A percentile compares a stretch with the other conserved stretches of the same genome.
These are phyloP conservation scores for Pterulicium gracile DNA, from an alignment of 1,284 basidiomycete species.

Conservation along the genomic window DNA sequence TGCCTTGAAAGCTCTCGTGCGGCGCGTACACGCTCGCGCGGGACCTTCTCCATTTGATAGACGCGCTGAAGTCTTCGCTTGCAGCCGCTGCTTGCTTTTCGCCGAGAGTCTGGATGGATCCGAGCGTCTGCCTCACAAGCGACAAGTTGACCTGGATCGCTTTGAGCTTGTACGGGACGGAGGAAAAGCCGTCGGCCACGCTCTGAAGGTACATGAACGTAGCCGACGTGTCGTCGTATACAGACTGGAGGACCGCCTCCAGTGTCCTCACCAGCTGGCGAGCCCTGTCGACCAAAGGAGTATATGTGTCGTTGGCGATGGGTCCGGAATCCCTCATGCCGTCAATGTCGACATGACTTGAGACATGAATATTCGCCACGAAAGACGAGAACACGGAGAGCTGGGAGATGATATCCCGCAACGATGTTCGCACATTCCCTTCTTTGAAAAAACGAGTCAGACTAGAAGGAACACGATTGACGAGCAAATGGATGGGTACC, in stretches of 20 bases:
- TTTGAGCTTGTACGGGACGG: constrained; percentile 24
- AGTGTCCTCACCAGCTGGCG: constrained; percentile 54
- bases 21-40: constrained; percentile 42
- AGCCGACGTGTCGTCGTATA: constrained; percentile 58
- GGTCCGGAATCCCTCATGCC: constrained; percentile 42
- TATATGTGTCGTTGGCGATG: constrained; percentile 37
- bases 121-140: constrained; percentile 47
- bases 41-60: constrained; percentile 65
- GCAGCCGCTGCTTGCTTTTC: constrained; percentile 58
- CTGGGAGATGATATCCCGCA: constrained; percentile 33
- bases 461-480: not conserved
- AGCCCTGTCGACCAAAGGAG: constrained; percentile 53
- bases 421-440: not conserved
- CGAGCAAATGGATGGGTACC: constrained; percentile 22
- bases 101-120: constrained; percentile 50
- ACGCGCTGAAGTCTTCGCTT: constrained; percentile 56
- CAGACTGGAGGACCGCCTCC: constrained; percentile 54
- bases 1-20: constrained; percentile 23
- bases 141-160: constrained; percentile 33
- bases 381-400: constrained; percentile 45
- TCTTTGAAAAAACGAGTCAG: constrained; percentile 16
- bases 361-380: constrained; percentile 62
- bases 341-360: constrained; percentile 68
- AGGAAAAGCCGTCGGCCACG: constrained; percentile 28
- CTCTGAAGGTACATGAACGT: constrained; percentile 48